phyloP scores from a whole-genome alignment of 176 grass and related monocot genomes.

The Poa pratensis region DNA sequence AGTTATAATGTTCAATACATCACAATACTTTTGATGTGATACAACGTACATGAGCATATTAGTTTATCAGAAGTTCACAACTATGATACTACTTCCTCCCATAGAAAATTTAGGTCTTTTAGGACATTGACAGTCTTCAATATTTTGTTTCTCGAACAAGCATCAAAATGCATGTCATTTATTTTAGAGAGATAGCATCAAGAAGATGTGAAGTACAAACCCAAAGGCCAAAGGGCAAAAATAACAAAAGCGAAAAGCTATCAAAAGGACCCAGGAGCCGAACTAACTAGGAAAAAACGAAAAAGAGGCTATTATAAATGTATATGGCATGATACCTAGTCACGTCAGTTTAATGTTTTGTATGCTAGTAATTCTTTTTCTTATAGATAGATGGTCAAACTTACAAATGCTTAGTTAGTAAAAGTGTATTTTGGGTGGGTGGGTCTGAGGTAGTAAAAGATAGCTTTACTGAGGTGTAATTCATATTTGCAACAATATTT shows the following conservation, averaged over 20 bases:
- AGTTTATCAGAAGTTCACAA: constrained; percentile 20
- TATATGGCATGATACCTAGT: background rate
- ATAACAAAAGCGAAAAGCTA: background rate
- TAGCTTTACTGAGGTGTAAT: background rate
- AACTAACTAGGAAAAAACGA: background rate
- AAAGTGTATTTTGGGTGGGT: background rate
- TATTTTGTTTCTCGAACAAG: background rate
- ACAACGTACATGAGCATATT: constrained; percentile 25
- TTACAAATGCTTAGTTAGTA: background rate
- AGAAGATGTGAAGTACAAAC: background rate
- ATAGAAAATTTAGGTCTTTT: background rate
- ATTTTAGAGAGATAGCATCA: background rate
- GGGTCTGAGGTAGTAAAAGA: background rate
- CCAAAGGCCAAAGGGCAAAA: background rate
- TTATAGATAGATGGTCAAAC: constrained; percentile 7
- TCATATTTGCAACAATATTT: background rate
- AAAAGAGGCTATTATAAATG: no score
- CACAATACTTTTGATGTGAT: background rate
- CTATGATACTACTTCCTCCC: constrained; percentile 19
- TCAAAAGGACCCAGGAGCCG: background rate
- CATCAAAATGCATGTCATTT: background rate
- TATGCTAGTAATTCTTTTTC: background rate
- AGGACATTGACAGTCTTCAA: background rate
- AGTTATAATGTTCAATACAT: background rate
- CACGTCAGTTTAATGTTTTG: background rate